Evolutionary conservation across 352 stramenopile genomes (phyloP).

Genomic region (Phytophthora rubi): DNA sequence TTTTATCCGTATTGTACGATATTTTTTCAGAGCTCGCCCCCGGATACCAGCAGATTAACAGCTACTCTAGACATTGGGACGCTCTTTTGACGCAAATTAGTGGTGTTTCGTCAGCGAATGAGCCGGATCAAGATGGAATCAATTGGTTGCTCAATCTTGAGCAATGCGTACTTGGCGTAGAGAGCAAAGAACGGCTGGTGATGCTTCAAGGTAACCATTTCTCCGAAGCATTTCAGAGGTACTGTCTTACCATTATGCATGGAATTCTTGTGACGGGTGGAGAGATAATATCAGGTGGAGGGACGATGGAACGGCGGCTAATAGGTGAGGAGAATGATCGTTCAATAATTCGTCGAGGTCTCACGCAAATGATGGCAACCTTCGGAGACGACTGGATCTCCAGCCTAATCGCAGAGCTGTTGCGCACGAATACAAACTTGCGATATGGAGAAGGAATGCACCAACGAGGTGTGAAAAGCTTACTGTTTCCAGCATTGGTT

Average conservation of each 20-base stretch:
- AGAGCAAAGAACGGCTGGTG: not conserved
- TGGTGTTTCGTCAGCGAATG: not conserved
- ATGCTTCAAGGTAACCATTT: constrained; percentile 21
- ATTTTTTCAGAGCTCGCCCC: constrained; percentile 19
- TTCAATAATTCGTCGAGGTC: constrained; percentile 19
- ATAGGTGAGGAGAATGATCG: constrained; percentile 31
- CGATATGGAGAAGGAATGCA: not conserved
- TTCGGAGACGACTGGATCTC: constrained; percentile 36
- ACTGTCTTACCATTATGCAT: constrained; percentile 32
- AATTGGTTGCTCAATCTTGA: constrained; percentile 40
- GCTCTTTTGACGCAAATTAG: constrained; percentile 19
- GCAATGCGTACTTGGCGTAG: constrained; percentile 24
- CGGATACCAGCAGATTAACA: not conserved
- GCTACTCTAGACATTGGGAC: constrained; percentile 35
- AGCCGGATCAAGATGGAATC: constrained; percentile 22
- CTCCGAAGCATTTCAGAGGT: constrained; percentile 33
- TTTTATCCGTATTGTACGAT: constrained; percentile 37
- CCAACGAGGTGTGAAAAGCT: constrained; percentile 32
- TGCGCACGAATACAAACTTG: constrained; percentile 30
- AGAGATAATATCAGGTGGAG: constrained; percentile 47
- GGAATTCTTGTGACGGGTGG: constrained; percentile 39
- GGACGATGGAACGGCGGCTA: constrained; percentile 17
- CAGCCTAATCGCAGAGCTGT: constrained; percentile 25
- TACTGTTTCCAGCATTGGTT: constrained; percentile 50
- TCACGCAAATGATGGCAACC: constrained; percentile 33